Conservation (phyloP, 2,329 filamentous ascomycete genomes). For the Pseudogymnoascus destructans region DNA sequence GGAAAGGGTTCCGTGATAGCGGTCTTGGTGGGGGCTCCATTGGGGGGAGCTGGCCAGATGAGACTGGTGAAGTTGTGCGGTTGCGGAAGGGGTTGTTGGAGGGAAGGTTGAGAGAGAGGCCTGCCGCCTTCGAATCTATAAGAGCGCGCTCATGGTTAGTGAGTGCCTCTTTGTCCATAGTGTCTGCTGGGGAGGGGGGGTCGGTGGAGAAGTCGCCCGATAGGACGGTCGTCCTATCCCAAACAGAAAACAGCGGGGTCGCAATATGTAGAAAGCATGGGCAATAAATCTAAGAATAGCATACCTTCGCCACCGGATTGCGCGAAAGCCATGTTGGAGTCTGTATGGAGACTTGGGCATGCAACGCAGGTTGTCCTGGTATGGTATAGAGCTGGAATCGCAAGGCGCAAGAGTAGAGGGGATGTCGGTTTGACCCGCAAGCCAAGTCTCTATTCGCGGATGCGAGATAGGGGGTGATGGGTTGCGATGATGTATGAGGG, state of each 20-base stretch:
- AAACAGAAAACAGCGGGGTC: not conserved
- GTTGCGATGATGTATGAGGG: not conserved
- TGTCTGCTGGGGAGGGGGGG: not conserved
- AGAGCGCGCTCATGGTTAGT: not conserved
- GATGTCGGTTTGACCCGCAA: not conserved
- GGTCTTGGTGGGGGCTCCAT: conserved; percentile 46
- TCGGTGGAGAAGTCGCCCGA: not conserved
- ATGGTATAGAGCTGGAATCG: not conserved
- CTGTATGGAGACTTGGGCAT: not conserved
- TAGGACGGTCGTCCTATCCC: not conserved
- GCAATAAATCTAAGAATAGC: not conserved
- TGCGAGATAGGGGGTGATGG: not conserved
- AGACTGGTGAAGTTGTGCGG: conserved; percentile 48
- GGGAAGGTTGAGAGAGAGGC: conserved; percentile 49
- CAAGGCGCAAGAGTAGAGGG: not conserved
- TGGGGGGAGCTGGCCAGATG: conserved; percentile 38
- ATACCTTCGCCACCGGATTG: not conserved
- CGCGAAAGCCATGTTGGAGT: not conserved
- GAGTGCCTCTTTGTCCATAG: not conserved
- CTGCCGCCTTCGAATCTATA: conserved; percentile 23
- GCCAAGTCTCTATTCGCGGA: not conserved
- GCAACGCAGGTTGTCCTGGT: not conserved
- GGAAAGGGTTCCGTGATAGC: conserved; percentile 62
- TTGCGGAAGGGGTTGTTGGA: conserved; percentile 75
- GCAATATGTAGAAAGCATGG: not conserved